Percentiles rank a stretch among this genome's conserved stretches.
phyloP scores from a whole-genome alignment of 2,329 filamentous ascomycete species.

The Capronia epimyces region DNA sequence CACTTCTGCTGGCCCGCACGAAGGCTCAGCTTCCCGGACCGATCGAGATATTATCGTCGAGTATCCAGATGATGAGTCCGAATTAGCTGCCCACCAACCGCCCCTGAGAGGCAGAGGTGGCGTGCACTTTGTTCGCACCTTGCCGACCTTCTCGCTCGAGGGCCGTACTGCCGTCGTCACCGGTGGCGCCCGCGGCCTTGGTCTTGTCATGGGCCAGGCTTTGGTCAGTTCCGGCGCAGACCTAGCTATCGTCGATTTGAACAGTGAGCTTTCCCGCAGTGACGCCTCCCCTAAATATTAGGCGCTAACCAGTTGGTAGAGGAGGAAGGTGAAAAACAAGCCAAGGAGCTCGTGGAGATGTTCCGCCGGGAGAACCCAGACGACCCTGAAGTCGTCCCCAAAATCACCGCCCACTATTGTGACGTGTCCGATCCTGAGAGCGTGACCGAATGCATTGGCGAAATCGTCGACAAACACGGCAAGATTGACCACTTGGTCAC shows the following conservation, averaged over 20 bases:
- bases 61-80: conserved; percentile 63
- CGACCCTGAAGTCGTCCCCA: conserved; percentile 66
- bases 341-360: conserved; percentile 64
- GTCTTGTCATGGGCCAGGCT: conserved; percentile 87
- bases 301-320: conserved; percentile 46
- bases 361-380: conserved; percentile 59
- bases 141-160: conserved; percentile 81
- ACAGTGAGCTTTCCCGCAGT: conserved; percentile 52
- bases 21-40: conserved; percentile 71
- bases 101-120: conserved; percentile 72
- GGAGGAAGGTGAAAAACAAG: conserved; percentile 76
- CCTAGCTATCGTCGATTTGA: conserved; percentile 88
- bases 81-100: conserved; percentile 62
- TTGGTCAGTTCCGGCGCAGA: conserved; percentile 83
- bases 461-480: conserved; percentile 65
- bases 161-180: conserved; percentile 80
- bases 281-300: background rate
- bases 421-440: conserved; percentile 78
- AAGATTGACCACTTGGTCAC: conserved; percentile 90
- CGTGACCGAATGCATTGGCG: conserved; percentile 66
- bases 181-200: conserved; percentile 81
- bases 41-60: conserved; percentile 72
- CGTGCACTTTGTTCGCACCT: conserved; percentile 75
- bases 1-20: conserved; percentile 38
- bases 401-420: conserved; percentile 82